phyloP scores from a whole-genome alignment of 2,329 filamentous ascomycete genomes.

The Epichloe gansuensis region DNA sequence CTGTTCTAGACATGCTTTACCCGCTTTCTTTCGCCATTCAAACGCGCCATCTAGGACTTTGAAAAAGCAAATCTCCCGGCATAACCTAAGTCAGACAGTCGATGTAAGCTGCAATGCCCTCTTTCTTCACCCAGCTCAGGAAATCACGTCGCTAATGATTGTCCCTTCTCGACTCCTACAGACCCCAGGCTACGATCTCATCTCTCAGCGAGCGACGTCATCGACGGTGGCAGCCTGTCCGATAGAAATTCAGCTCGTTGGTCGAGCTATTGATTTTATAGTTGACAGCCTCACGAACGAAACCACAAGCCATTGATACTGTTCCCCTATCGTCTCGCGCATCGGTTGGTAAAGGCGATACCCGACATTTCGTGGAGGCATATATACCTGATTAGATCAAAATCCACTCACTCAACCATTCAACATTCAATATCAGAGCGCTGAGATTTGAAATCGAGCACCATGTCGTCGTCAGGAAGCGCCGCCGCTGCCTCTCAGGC shows the following conservation, averaged over 20 bases:
- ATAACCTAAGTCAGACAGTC: too few species aligned
- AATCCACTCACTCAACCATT: not conserved
- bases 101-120: not conserved
- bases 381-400: not conserved
- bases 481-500: slow-evolving; percentile 21
- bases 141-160: not conserved
- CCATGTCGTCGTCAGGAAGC: slow-evolving; percentile 20
- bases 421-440: not conserved
- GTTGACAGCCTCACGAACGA: not conserved
- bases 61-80: not conserved
- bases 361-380: not conserved
- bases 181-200: not conserved
- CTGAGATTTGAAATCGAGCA: not conserved
- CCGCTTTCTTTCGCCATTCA: too few species aligned
- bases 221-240: not conserved
- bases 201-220: not conserved
- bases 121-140: not conserved
- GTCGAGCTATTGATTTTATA: not conserved
- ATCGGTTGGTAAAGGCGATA: not conserved
- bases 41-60: not conserved
- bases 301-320: not conserved
- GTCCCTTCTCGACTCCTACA: not conserved
- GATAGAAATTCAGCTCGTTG: not conserved
- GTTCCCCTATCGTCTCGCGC: not conserved
- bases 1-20: too few species aligned